These are phyloP conservation scores for Naganishia randhawae DNA, from an alignment of 768 basidiomycete genomes.

Conservation along the genomic window DNA sequence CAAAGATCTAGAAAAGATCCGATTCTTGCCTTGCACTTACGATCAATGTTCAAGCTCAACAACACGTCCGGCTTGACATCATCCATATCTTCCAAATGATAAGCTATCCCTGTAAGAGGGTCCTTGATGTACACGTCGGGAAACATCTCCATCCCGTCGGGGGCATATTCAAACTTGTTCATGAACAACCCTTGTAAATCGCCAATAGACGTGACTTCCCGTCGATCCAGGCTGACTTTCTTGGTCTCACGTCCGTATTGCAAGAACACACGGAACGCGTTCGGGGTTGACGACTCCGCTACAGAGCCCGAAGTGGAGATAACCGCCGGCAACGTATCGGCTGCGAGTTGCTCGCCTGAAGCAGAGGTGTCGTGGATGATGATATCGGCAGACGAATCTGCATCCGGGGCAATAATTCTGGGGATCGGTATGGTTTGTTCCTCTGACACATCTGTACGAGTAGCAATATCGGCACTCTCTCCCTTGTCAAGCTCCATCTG, in stretches of 20 bases:
- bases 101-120: slow-evolving; percentile 84
- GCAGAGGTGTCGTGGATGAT: background rate
- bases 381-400: background rate
- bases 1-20: background rate
- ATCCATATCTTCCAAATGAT: slow-evolving; percentile 89
- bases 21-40: slow-evolving; percentile 58
- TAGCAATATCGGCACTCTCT: background rate
- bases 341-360: background rate
- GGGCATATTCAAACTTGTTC: slow-evolving; percentile 89
- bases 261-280: slow-evolving; percentile 68
- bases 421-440: background rate
- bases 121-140: slow-evolving; percentile 94
- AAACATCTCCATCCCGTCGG: slow-evolving; percentile 78
- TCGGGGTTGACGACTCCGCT: slow-evolving; percentile 32
- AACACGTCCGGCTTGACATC: slow-evolving; percentile 85
- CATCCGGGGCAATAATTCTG: slow-evolving; percentile 9
- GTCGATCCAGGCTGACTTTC: slow-evolving; percentile 68
- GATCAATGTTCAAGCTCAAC: slow-evolving; percentile 90
- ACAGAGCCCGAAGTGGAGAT: slow-evolving; percentile 10
- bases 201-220: slow-evolving; percentile 61
- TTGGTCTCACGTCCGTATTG: slow-evolving; percentile 88
- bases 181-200: slow-evolving; percentile 82
- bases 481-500: background rate
- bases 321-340: background rate
- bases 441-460: background rate